A percentile compares a stretch with the other conserved stretches of the same genome.
Conservation (phyloP, 768 basidiomycete genomes). For the Pleurotus sapidus region DNA sequence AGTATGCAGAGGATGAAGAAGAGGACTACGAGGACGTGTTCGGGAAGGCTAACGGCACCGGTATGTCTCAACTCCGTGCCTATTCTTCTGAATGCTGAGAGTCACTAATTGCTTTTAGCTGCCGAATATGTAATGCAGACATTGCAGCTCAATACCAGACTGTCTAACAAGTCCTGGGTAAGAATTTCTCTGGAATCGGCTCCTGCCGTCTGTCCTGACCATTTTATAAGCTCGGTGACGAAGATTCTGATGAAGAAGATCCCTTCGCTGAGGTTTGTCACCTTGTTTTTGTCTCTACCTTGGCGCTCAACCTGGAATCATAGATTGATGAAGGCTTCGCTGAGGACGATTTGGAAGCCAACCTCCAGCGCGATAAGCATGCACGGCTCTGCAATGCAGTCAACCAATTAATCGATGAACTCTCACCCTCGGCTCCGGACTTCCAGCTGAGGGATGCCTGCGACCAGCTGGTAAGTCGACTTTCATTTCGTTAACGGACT, state of each 20-base stretch:
- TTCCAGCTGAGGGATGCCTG: constrained; percentile 83
- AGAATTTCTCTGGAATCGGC: constrained; percentile 10
- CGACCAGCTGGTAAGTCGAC: constrained; percentile 73
- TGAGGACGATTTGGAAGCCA: constrained; percentile 89
- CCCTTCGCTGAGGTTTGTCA: constrained; percentile 85
- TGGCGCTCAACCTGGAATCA: constrained; percentile 7
- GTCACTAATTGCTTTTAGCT: constrained; percentile 24
- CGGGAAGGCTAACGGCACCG: constrained; percentile 65
- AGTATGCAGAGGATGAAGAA: constrained; percentile 83
- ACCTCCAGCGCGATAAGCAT: constrained; percentile 90
- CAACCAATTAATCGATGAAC: constrained; percentile 82
- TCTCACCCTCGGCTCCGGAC: constrained; percentile 78
- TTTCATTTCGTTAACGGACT: not conserved
- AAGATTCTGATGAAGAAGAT: constrained; percentile 87
- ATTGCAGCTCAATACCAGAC: constrained; percentile 78
- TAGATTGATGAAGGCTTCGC: constrained; percentile 93
- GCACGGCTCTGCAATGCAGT: constrained; percentile 82
- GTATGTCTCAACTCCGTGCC: constrained; percentile 38
- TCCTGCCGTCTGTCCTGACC: not conserved
- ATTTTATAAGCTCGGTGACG: constrained; percentile 63
- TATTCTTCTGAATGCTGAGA: not conserved
- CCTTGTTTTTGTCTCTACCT: not conserved
- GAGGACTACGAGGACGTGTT: constrained; percentile 98
- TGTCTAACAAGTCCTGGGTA: constrained; percentile 93
- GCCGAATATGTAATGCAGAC: constrained; percentile 67